These are phyloP conservation scores for Pseudohyphozyma bogoriensis DNA, from an alignment of 768 basidiomycete genomes.

Conservation along the genomic window DNA sequence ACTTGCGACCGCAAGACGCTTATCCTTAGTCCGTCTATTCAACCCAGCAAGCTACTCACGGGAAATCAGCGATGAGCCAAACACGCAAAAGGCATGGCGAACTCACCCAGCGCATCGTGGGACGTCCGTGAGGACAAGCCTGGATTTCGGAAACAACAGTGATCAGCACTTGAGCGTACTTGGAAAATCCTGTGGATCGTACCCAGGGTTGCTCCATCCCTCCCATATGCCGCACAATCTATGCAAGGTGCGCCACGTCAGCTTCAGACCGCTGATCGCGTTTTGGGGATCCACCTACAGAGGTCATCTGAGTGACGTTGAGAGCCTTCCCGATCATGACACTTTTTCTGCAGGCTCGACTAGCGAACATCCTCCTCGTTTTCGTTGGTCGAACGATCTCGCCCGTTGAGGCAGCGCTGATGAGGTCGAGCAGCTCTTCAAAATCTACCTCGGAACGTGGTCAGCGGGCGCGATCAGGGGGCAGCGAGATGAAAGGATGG, in stretches of 20 bases:
- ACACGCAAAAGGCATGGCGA: background rate
- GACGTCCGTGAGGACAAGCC: constrained; percentile 36
- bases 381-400: constrained; percentile 87
- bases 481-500: constrained; percentile 6
- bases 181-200: constrained; percentile 29
- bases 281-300: constrained; percentile 33
- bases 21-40: background rate
- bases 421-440: constrained; percentile 78
- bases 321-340: constrained; percentile 77
- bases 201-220: constrained; percentile 44
- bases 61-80: background rate
- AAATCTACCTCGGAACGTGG: constrained; percentile 51
- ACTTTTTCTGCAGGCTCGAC: constrained; percentile 88
- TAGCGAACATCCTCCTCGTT: constrained; percentile 89
- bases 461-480: constrained; percentile 3
- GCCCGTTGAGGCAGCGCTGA: constrained; percentile 65
- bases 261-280: background rate
- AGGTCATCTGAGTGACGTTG: constrained; percentile 62
- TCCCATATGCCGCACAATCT: constrained; percentile 40
- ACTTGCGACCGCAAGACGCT: background rate
- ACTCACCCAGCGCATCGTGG: constrained; percentile 39
- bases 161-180: background rate
- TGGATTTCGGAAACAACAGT: background rate
- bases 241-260: background rate
- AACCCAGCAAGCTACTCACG: background rate